A percentile compares a stretch with the other conserved stretches of the same genome.
phyloP scores from a whole-genome alignment of 768 basidiomycete species.

The Serendipita sp. region DNA sequence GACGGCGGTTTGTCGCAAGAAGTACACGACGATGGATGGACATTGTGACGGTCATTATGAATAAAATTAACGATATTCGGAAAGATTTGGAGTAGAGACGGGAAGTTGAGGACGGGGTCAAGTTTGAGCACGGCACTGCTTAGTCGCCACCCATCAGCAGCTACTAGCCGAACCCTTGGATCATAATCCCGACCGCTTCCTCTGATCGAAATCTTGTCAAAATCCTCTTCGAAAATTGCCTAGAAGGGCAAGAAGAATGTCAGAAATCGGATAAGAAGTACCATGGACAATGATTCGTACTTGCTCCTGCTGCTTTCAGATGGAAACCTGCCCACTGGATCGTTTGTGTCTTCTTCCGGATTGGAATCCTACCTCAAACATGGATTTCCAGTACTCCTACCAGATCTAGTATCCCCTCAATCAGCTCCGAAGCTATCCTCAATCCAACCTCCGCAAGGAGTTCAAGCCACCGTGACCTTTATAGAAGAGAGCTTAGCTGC shows the following conservation, averaged over 20 bases:
- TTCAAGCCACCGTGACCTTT: constrained; percentile 31
- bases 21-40: background rate
- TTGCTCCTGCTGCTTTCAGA: constrained; percentile 69
- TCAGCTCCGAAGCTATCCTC: constrained; percentile 21
- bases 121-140: background rate
- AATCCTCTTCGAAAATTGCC: too few species aligned
- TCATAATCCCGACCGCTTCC: background rate
- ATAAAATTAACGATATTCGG: background rate
- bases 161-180: background rate
- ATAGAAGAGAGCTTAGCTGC: constrained; percentile 56
- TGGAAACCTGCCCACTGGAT: constrained; percentile 91
- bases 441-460: background rate
- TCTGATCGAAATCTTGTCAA: too few species aligned
- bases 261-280: background rate
- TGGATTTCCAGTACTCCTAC: constrained; percentile 37
- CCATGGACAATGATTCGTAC: constrained; percentile 36
- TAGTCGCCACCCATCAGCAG: background rate
- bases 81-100: background rate
- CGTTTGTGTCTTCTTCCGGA: constrained; percentile 89
- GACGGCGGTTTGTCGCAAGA: background rate
- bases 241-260: background rate
- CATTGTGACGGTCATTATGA: background rate
- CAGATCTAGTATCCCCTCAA: constrained; percentile 19
- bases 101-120: background rate
- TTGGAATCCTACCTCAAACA: constrained; percentile 83